Conservation (phyloP, 2,329 filamentous ascomycete species). For the Clonostachys byssicola region DNA sequence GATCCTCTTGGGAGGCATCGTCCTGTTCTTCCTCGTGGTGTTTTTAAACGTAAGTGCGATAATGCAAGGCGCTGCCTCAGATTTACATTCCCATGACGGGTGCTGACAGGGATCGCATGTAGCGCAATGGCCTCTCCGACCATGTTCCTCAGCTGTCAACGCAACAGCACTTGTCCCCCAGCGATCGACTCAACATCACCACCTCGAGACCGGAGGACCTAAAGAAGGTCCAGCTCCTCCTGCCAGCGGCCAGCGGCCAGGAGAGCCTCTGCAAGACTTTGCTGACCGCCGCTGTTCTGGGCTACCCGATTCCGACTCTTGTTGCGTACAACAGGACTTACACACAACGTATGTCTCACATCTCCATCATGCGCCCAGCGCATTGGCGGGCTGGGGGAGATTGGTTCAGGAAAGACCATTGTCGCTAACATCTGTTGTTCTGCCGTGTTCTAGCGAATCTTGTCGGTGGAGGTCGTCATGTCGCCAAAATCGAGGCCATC, state of each 20-base stretch:
- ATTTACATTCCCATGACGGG: background rate
- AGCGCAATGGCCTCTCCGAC: conserved; percentile 1
- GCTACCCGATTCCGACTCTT: conserved; percentile 18
- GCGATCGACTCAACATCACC: background rate
- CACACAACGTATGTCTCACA: background rate
- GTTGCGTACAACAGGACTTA: conserved; percentile 5
- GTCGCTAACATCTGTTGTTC: background rate
- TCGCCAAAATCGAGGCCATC: conserved; percentile 17
- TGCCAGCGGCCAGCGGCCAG: conserved; percentile 14
- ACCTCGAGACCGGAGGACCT: background rate
- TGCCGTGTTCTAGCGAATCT: background rate
- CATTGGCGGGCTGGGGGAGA: background rate
- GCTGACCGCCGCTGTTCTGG: conserved; percentile 16
- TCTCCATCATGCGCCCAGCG: background rate
- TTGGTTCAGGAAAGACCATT: too few species aligned
- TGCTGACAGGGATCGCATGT: background rate
- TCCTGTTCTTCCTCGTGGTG: background rate
- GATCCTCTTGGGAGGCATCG: conserved; percentile 1
- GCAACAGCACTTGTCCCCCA: background rate
- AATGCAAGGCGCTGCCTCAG: too few species aligned
- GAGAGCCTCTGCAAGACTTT: conserved; percentile 22
- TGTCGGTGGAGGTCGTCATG: conserved; percentile 17
- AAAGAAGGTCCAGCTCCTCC: conserved; percentile 14
- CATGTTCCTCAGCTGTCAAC: background rate
- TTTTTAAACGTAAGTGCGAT: background rate